These are phyloP conservation scores for Torulaspora maleeae DNA, from an alignment of 805 yeast genomes.

Conservation along the genomic window DNA sequence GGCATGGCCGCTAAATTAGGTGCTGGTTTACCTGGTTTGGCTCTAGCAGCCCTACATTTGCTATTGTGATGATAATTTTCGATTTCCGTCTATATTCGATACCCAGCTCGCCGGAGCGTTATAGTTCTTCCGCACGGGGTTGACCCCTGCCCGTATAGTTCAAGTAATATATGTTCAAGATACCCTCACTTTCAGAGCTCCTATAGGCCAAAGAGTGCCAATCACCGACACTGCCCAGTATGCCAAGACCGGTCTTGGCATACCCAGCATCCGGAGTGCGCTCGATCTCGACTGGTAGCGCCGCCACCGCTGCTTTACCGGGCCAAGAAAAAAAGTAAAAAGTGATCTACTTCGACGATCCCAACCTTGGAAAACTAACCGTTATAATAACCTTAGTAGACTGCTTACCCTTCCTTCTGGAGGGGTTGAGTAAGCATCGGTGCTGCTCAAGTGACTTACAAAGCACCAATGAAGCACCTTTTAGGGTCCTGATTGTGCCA, in stretches of 20 bases:
- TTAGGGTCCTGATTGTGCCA: too few relatives aligned
- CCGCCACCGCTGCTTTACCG: neutral
- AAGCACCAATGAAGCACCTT: too few relatives aligned
- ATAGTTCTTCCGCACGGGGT: neutral
- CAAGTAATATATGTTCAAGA: neutral
- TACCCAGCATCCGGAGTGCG: too few relatives aligned
- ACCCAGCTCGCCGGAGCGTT: neutral
- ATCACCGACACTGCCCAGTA: too few relatives aligned
- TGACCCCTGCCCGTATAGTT: neutral
- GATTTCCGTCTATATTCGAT: neutral
- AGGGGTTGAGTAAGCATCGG: neutral
- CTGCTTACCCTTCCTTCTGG: conserved; percentile 5
- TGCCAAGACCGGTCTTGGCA: too few relatives aligned
- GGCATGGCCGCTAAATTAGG: conserved; percentile 3
- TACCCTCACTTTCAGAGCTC: neutral
- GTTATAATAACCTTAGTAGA: too few relatives aligned
- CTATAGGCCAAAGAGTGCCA: too few relatives aligned
- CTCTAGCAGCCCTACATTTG: conserved; percentile 2
- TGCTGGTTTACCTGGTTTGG: conserved; percentile 1
- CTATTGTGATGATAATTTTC: neutral
- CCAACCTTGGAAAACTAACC: too few relatives aligned
- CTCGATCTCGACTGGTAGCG: neutral
- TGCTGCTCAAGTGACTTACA: neutral
- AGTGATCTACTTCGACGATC: too few relatives aligned
- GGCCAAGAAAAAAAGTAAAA: neutral